phyloP scores from a whole-genome alignment of 2,329 filamentous ascomycete species.

The Fusarium tricinctum region DNA sequence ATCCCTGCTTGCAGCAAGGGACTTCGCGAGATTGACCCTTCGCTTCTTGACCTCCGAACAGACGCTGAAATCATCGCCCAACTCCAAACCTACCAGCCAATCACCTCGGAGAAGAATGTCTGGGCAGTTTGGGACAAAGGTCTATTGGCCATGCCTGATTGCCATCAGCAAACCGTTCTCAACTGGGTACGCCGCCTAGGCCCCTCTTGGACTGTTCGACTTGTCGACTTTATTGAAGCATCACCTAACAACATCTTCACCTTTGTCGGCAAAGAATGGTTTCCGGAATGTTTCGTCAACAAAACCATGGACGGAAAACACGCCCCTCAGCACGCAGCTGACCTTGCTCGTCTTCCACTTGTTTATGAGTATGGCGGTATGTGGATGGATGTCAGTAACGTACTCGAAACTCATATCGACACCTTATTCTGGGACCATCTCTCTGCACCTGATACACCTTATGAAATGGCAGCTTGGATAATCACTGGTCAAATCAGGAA shows the following conservation, averaged over 20 bases:
- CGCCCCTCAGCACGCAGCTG: conserved; percentile 61
- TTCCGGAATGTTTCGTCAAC: conserved; percentile 44
- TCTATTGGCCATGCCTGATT: conserved; percentile 54
- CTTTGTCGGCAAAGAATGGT: conserved; percentile 51
- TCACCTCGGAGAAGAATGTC: conserved; percentile 59
- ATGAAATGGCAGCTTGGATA: conserved; percentile 54
- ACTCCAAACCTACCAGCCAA: conserved; percentile 49
- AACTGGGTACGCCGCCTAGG: conserved; percentile 60
- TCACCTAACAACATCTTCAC: conserved; percentile 57
- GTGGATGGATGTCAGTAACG: conserved; percentile 60
- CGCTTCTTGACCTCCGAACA: conserved; percentile 47
- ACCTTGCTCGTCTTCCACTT: conserved; percentile 61
- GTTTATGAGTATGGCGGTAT: conserved; percentile 59
- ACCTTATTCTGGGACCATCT: conserved; percentile 60
- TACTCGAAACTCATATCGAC: conserved; percentile 59
- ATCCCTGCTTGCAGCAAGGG: conserved; percentile 4
- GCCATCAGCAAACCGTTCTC: conserved; percentile 56
- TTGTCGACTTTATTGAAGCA: conserved; percentile 55
- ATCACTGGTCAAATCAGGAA: conserved; percentile 54
- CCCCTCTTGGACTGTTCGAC: conserved; percentile 57
- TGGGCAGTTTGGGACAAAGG: conserved; percentile 63
- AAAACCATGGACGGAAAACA: conserved; percentile 58
- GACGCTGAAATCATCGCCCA: conserved; percentile 52
- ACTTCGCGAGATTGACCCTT: conserved; percentile 17
- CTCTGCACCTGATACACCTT: conserved; percentile 53